Evolutionary conservation across 805 yeast genomes (phyloP), one percentile per base, ranked within the genome.

Genomic region (Tetrapisispora pingtungensis): DNA sequence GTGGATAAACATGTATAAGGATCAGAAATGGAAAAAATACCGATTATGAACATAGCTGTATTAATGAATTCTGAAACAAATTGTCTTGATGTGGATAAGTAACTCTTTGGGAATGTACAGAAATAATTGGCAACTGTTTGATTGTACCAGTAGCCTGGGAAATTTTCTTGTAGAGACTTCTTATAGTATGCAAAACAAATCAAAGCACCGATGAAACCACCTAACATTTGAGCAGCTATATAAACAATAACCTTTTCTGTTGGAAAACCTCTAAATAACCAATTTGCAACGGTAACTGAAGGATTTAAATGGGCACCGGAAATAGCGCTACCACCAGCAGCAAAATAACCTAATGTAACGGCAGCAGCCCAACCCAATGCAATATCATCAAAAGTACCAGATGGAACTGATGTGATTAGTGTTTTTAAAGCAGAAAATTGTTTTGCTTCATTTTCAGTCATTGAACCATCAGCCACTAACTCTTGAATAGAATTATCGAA

Each of bases 301-400:
- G 80, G 78, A 57, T 75, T 75, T 47, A 75, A 55, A 57, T 75
- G 80, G n/a, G 75, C 80, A 54, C 78, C 80, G 33, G 78, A 73
- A 43, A 74, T 64, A 10, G 68, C 65, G 49, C 62, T 56, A 50
- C 80, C 80, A 47, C 78, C 78, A 34, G 77, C 67, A 7, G 67
- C 62, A 43, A 67, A 63, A 52, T 72, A 73, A 40, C 79, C 80
- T 54, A 74, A 55, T 53, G 72, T 70, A 33, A 72, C 77, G 0
- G 75, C 80, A 32, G 73, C 62, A 37, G 76, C 80, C 79, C 79
- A 75, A n/a, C 71, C 66, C 33, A 74, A 52, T 3, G 71, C 70
- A 42, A 73, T 59, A 17, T 68, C 63, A 38, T 67, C 67, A 45
- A 65, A 69, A 41, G 64, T 64, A 51, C 77, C 77, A 33, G 64